phyloP scores from a whole-genome alignment of 768 basidiomycete genomes.

The Pleurotus ostreatus region DNA sequence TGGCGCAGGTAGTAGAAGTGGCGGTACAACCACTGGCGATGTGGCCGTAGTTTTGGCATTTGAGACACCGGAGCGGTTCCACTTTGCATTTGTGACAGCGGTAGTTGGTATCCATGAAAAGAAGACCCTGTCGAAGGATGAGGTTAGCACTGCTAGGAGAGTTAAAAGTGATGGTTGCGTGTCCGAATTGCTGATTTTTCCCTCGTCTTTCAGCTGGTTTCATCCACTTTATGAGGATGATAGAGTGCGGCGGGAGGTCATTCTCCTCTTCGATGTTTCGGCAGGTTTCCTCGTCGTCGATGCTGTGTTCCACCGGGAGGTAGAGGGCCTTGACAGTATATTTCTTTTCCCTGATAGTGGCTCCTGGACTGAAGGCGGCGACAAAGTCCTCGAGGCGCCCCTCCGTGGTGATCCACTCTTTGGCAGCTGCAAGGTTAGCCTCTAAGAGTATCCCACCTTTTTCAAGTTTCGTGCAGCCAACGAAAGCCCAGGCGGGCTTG shows the following conservation, averaged over 20 bases:
- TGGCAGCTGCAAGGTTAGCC: background rate
- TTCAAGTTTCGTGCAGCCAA: background rate
- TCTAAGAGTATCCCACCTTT: background rate
- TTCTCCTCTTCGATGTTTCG: background rate
- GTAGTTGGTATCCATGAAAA: background rate
- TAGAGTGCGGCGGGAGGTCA: background rate
- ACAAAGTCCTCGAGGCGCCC: background rate
- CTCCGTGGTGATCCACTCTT: background rate
- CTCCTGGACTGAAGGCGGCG: background rate
- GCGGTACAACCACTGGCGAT: no score
- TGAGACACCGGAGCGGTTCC: background rate
- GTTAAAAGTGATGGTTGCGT: background rate
- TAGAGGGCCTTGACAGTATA: background rate
- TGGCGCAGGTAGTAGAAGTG: no score
- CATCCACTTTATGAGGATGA: background rate
- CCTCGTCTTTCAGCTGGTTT: background rate
- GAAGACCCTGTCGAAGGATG: background rate
- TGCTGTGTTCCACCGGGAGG: background rate
- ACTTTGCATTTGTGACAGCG: background rate
- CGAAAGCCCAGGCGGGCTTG: background rate
- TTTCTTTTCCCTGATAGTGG: background rate
- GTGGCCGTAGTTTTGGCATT: no score
- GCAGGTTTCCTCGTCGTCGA: background rate
- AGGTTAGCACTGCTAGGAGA: background rate
- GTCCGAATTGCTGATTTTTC: background rate